Base-by-base conservation (phyloP, 306 rosid species). In the Elaeagnus macrophylla region DNA sequence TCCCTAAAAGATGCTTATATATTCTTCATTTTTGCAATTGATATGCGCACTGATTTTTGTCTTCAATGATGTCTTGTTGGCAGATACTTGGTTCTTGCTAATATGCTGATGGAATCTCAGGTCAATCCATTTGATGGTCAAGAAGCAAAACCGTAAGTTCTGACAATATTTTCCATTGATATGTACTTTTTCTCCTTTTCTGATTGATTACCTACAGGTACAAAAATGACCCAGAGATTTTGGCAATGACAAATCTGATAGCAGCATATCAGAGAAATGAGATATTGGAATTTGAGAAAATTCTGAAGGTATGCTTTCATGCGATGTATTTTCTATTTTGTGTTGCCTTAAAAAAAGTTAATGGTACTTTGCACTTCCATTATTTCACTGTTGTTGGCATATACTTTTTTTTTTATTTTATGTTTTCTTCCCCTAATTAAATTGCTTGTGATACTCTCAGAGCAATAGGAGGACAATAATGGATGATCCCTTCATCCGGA, bases 231-330 rank as follows among this genome's bases (percentile, higher is more conserved):
- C 96, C 97, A 36, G 97, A 91, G 76, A 91, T 91, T 74, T 77
- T 91, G 80, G 97, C 95, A 12, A 91, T 91, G 97, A 91, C 97
- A 75, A 91, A 91, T 75, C 80, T 91, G 48, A 84, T 91, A 68
- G 96, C 97, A 62, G 96, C 97, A 12, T 91, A 84, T 76, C 97
- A 91, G 69, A 80, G 91, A 47, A 91, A 91, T 76, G 97, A 91
- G 76, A 91, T 91, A 67, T 75, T 91, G 67, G 97, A 91, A 65
- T 91, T 91, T 63, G 97, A 91, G 85, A 86, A 86, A 75, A 91
- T 86, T 62, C 79, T 91, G 20, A 91, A 91, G 96, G 97, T 86
- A 67, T 59, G 14, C 12, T 25, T 36, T 16, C 18, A 17, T 44
- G 17, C 76, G 49, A 43, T 25, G 32, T 5, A 25, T 25, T 25